phyloP scores from a whole-genome alignment of 441 rosid genomes.

The Pelargonium fulgidum region DNA sequence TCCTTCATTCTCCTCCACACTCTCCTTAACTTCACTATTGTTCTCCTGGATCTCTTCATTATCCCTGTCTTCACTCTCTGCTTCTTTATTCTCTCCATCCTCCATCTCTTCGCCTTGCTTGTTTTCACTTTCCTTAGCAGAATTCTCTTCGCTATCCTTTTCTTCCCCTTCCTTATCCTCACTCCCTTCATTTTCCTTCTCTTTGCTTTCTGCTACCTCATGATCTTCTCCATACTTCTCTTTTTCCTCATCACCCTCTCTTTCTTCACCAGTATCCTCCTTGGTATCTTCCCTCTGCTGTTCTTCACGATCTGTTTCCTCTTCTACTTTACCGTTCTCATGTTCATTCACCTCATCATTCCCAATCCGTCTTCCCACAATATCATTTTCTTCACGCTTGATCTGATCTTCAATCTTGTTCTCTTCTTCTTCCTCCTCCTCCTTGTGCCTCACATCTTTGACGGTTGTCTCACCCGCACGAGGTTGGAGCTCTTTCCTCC shows the following conservation, averaged over 20 bases:
- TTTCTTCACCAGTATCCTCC: background rate
- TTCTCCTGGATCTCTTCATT: conserved; percentile 14
- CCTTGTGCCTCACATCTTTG: conserved; percentile 15
- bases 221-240: background rate
- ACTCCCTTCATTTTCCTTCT: background rate
- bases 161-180: conserved; percentile 9
- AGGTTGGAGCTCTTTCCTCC: conserved; percentile 24
- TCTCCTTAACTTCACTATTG: conserved; percentile 11
- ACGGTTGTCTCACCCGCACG: conserved; percentile 7
- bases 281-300: conserved; percentile 4
- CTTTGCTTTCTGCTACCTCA: background rate
- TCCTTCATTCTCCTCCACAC: conserved; percentile 10
- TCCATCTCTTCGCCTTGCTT: background rate
- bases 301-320: background rate
- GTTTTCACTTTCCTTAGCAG: too few relatives aligned
- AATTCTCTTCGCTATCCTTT: background rate
- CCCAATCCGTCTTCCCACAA: background rate
- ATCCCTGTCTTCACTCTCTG: conserved; percentile 11
- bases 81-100: background rate
- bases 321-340: background rate
- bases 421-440: conserved; percentile 22
- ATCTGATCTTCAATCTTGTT: conserved; percentile 16
- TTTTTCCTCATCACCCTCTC: background rate
- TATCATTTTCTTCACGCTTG: background rate
- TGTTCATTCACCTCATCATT: background rate